phyloP scores from a whole-genome alignment of 176 grass and related monocot genomes.

The Saccharum spontaneum region DNA sequence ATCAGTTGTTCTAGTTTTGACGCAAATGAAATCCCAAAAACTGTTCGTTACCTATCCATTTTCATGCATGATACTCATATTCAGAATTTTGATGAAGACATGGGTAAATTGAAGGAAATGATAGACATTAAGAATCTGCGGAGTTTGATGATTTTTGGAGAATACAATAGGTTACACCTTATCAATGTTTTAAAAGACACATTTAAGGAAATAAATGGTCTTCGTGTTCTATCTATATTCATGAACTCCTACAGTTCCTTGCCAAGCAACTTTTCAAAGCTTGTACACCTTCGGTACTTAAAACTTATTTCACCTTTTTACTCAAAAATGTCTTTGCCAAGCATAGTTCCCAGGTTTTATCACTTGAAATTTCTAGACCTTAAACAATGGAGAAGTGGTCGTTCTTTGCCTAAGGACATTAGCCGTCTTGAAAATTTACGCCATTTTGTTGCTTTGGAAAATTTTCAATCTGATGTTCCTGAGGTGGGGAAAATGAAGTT shows the following conservation, averaged over 20 bases:
- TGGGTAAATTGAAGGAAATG: background rate
- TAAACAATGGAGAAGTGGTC: background rate
- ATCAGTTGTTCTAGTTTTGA: background rate
- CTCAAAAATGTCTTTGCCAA: background rate
- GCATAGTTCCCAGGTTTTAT: background rate
- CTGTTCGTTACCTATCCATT: background rate
- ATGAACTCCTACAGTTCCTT: background rate
- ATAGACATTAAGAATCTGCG: background rate
- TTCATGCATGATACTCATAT: accelerated
- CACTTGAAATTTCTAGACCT: background rate
- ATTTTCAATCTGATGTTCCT: background rate
- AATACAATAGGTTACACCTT: background rate
- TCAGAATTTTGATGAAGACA: background rate
- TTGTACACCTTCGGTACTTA: background rate
- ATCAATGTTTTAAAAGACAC: background rate
- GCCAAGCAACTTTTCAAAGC: background rate
- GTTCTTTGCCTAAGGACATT: background rate
- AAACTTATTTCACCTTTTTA: background rate
- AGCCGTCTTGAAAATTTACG: background rate
- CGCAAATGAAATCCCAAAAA: background rate
- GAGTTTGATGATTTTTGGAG: background rate
- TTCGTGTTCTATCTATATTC: background rate
- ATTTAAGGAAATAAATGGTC: background rate
- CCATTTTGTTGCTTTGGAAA: background rate
- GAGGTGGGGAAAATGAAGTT: background rate